These are phyloP conservation scores for Candida arabinofermentans DNA, from an alignment of 805 yeast genomes.

Conservation along the genomic window DNA sequence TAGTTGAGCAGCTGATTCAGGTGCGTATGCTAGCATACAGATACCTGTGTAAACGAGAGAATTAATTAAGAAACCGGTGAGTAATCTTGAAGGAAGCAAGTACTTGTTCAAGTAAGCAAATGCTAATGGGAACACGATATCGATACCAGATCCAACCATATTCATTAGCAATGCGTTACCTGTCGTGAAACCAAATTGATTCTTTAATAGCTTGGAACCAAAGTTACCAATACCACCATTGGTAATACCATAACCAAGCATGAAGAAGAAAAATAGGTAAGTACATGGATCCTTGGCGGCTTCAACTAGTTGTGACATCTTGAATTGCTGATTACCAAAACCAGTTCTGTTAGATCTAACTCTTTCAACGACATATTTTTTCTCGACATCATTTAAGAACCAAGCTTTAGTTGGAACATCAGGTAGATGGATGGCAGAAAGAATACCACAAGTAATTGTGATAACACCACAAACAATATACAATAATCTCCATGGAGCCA, in stretches of 20 bases:
- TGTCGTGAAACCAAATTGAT: conserved; percentile 25
- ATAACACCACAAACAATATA: conserved; percentile 58
- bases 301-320: conserved; percentile 25
- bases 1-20: conserved; percentile 14
- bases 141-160: conserved; percentile 34
- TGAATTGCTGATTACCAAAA: conserved; percentile 26
- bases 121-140: conserved; percentile 27
- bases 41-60: conserved; percentile 20
- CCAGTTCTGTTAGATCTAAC: conserved; percentile 18
- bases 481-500: conserved; percentile 57
- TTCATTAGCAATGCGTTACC: conserved; percentile 29
- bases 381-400: conserved; percentile 36
- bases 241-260: conserved; percentile 26
- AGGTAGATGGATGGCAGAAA: conserved; percentile 49
- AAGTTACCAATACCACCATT: conserved; percentile 43
- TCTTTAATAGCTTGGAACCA: conserved; percentile 34
- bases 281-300: conserved; percentile 33
- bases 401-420: conserved; percentile 46
- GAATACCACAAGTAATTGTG: conserved; percentile 48
- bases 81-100: conserved; percentile 23
- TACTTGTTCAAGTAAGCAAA: conserved; percentile 25
- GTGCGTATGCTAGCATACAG: conserved; percentile 29
- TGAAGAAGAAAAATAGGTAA: conserved; percentile 36
- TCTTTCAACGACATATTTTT: conserved; percentile 31
- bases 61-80: conserved; percentile 18